Evolutionary conservation across 192 early-diverging fungal genomes (phyloP).

Genomic region (Borealophlyctis nickersoniae): DNA sequence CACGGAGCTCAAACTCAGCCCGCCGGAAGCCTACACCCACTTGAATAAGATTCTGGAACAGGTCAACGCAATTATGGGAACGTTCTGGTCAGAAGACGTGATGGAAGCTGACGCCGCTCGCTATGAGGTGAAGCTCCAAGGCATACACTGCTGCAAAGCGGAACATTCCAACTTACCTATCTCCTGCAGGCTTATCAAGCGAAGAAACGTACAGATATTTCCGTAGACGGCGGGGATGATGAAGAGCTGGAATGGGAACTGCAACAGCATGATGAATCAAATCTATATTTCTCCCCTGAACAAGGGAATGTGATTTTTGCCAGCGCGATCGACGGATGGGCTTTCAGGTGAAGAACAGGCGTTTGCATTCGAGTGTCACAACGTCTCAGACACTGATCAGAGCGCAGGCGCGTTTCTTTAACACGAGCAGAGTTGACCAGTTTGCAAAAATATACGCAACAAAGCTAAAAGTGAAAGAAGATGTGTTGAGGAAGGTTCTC

Average conservation of each 20-base stretch:
- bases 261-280: slow-evolving; percentile 88
- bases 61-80: slow-evolving; percentile 94
- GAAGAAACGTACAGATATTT: slow-evolving; percentile 8
- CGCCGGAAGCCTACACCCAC: slow-evolving; percentile 88
- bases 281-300: slow-evolving; percentile 94
- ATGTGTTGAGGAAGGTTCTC: slow-evolving; percentile 71
- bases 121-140: slow-evolving; percentile 51
- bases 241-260: slow-evolving; percentile 73
- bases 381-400: no score
- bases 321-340: slow-evolving; percentile 97
- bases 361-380: background rate
- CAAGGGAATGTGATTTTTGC: slow-evolving; percentile 96
- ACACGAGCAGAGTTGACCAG: slow-evolving; percentile 76
- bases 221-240: slow-evolving; percentile 32
- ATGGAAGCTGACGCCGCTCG: slow-evolving; percentile 70
- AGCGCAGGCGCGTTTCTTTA: no score
- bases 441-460: slow-evolving; percentile 90
- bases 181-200: slow-evolving; percentile 5
- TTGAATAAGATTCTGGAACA: slow-evolving; percentile 94
- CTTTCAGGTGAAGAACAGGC: slow-evolving; percentile 53
- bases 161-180: background rate
- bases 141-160: background rate
- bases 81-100: slow-evolving; percentile 86
- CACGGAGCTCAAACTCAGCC: slow-evolving; percentile 87
- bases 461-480: slow-evolving; percentile 82